Conservation (phyloP, 495 filamentous ascomycete genomes). For the Chaetomium fimeti region DNA sequence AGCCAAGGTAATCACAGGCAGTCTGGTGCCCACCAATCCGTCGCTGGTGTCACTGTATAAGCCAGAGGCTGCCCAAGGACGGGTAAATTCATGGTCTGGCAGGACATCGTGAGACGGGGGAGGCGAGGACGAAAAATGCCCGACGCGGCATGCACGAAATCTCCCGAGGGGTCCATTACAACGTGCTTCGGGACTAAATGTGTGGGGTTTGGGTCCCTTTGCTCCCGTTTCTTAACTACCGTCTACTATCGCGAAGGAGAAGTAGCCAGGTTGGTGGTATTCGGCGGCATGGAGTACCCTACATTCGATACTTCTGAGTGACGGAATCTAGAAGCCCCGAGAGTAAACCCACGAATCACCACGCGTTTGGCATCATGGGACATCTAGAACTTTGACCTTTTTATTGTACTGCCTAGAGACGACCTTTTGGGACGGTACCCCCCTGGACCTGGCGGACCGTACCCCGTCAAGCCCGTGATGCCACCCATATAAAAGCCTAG, state of each 20-base stretch:
- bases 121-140: conserved; percentile 2
- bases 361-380: no score
- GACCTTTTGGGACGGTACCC: no score
- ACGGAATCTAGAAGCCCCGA: neutral
- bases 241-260: neutral
- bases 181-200: conserved; percentile 7
- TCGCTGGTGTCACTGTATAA: neutral
- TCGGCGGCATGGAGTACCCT: neutral
- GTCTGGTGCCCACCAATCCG: neutral
- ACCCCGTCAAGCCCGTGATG: no score
- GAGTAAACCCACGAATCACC: neutral
- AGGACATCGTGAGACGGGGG: neutral
- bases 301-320: neutral
- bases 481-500: no score
- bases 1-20: neutral
- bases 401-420: no score
- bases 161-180: neutral
- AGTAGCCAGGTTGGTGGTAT: neutral
- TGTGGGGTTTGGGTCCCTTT: neutral
- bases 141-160: conserved; percentile 6
- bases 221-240: neutral
- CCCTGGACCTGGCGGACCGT: no score
- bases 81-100: conserved; percentile 4
- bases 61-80: neutral
- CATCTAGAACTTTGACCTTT: no score